Conservation (phyloP, 352 stramenopile species). For the Nothophytophthora sp. region DNA sequence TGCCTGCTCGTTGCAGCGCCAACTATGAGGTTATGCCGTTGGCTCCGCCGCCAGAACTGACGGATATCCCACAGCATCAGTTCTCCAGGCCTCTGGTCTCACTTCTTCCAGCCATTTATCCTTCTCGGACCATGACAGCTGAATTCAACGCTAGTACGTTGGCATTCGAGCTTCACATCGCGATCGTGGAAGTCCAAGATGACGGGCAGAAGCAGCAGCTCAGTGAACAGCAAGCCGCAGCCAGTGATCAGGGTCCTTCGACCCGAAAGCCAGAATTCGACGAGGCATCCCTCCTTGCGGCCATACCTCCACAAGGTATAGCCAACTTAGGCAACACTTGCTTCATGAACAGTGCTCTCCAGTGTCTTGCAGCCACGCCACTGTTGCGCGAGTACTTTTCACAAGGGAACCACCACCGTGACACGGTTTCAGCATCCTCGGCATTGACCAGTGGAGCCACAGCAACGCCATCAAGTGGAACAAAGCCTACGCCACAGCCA, state of each 20-base stretch:
- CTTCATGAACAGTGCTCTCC: constrained; percentile 81
- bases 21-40: constrained; percentile 9
- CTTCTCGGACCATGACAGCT: not conserved
- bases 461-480: too few relatives aligned
- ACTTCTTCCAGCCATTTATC: not conserved
- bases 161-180: constrained; percentile 14
- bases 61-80: constrained; percentile 9
- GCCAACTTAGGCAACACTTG: constrained; percentile 78
- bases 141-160: not conserved
- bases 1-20: constrained; percentile 1
- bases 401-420: too few relatives aligned
- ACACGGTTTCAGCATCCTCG: too few relatives aligned
- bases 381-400: constrained; percentile 89
- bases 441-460: too few relatives aligned
- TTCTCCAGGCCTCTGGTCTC: not conserved
- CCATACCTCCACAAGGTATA: constrained; percentile 26
- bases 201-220: not conserved
- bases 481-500: not conserved
- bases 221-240: not conserved
- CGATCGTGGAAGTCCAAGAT: constrained; percentile 8
- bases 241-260: too few relatives aligned
- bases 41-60: not conserved
- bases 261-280: not conserved
- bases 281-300: not conserved
- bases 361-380: constrained; percentile 92